Evolutionary conservation across 495 filamentous ascomycete genomes (phyloP), one percentile per base, ranked within the genome.

Genomic region (Penicillium odoratum): DNA sequence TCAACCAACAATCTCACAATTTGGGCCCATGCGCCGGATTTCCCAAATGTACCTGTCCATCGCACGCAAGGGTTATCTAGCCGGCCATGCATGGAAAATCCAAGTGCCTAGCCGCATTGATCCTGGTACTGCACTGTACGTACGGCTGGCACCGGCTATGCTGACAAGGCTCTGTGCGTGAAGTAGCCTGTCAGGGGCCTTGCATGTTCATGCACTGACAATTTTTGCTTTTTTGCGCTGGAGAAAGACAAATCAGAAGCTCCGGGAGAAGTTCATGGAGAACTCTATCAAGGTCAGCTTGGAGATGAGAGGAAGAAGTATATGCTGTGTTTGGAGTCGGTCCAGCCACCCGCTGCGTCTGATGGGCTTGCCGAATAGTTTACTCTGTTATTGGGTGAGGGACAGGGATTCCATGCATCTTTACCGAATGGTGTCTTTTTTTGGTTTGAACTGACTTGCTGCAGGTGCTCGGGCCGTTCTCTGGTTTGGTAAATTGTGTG

Each of bases 81-180:
- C 59, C 46, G 59, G 47, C n/a, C 40, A 62, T 62, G 60, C 51
- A 62, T 57, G 55, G 58, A 45, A 58, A 45, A 43, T 45, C 58
- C 50, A 58, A 45, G 25, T 38, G 45, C 47, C 46, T 47, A 55
- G 34, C 60, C 55, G 4, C 11, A 62, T 55, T 34, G 10, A 56
- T 48, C 51, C 31, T 29, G 51, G 38, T 51, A 44, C 45, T 30
- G 21, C 21, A 21, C 21, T 21, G 1, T 21, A 21, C 21, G 33
- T 13, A 38, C 25, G 44, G 33, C 28, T 36, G 43, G 13, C 48
- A 38, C 10, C 18, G 38, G 47, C 25, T 26, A 21, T 51, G 48
- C 51, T 53, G 26, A 44, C 34, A 43, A 44, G 26, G 34, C 15
- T 30, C 34, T 44, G 38, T 30, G 51, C 48, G 34, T 25, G 7